Base-by-base conservation (phyloP, 2,329 filamentous ascomycete genomes). In the Pseudocercospora crystallina region DNA sequence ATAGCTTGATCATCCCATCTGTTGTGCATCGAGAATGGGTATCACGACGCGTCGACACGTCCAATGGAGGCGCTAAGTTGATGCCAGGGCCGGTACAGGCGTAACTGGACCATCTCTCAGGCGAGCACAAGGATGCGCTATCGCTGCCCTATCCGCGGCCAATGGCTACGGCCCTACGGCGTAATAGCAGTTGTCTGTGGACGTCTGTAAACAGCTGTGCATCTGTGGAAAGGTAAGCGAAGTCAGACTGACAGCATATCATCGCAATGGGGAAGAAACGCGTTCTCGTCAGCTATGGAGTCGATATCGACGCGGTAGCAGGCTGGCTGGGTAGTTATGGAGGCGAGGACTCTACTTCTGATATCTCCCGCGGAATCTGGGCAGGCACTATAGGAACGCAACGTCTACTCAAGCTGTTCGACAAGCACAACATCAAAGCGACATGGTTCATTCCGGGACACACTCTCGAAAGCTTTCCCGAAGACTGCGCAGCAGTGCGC, bases 301-400 rank as follows among this genome's bases (percentile, higher is more conserved):
- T 89, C 9, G 85, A 89, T 53, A 83, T 89, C 20, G 85, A 89
- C 57, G 85, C 84, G 5, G 83, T 89, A 1, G 80, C 85, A 1
- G 85, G 86, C 5, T 89, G 86, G 86, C 73, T 89, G 0, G 86
- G 86, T 0, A 87, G 82, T 0, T 89, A 90, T 62, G 84, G 84
- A 8, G 85, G 86, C 29, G 80, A 89, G 65, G 85, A 89, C 63
- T 84, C 80, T 7, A 81, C 80, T 1, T 86, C 79, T 63, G 86
- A 89, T 60, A 89, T 89, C 53, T 85, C 80, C 63, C 76, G 85
- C 77, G 78, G 79, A 49, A 65, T 86, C 12, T 89, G 81, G 57
- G 86, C 86, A 1, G 85, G 85, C 12, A 86, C 83, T 0, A 71
- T 84, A 30, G 83, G 84, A 17, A 80, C 79, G 0, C 75, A 77